Evolutionary conservation across 164 flowering plant species (phyloP).

Genomic region (Euptelea pleiosperma): DNA sequence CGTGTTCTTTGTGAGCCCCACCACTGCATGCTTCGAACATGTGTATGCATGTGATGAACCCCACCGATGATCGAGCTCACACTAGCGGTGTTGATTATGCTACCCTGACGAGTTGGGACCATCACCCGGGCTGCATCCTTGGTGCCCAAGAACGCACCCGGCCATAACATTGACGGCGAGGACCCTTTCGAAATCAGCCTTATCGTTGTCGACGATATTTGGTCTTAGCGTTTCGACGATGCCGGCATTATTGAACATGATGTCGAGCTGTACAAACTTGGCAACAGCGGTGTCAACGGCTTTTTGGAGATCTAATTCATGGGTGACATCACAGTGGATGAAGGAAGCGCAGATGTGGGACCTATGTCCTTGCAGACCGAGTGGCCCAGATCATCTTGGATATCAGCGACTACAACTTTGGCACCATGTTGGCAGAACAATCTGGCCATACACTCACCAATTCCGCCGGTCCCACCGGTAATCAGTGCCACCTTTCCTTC

Average conservation of each 20-base stretch:
- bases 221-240: not conserved
- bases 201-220: not conserved
- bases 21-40: constrained; percentile 39
- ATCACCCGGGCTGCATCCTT: constrained; percentile 41
- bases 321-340: constrained; percentile 16
- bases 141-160: constrained; percentile 24
- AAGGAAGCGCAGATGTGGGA: not conserved
- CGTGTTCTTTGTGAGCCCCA: constrained; percentile 40
- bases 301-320: constrained; percentile 22
- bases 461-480: constrained; percentile 22
- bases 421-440: constrained; percentile 19
- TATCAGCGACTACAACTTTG: constrained; percentile 16
- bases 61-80: constrained; percentile 25
- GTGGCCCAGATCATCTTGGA: constrained; percentile 15
- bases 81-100: constrained; percentile 32
- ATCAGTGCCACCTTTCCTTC: constrained; percentile 21
- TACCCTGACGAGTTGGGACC: constrained; percentile 29
- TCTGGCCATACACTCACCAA: constrained; percentile 10
- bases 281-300: constrained; percentile 20
- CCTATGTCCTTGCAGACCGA: constrained; percentile 6
- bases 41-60: constrained; percentile 34
- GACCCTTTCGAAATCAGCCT: not conserved
- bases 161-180: not conserved
- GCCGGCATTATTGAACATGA: constrained; percentile 14
- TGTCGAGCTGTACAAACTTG: constrained; percentile 3